Evolutionary conservation across 2,329 filamentous ascomycete genomes (phyloP).

Genomic region (Ramularia endophylla): DNA sequence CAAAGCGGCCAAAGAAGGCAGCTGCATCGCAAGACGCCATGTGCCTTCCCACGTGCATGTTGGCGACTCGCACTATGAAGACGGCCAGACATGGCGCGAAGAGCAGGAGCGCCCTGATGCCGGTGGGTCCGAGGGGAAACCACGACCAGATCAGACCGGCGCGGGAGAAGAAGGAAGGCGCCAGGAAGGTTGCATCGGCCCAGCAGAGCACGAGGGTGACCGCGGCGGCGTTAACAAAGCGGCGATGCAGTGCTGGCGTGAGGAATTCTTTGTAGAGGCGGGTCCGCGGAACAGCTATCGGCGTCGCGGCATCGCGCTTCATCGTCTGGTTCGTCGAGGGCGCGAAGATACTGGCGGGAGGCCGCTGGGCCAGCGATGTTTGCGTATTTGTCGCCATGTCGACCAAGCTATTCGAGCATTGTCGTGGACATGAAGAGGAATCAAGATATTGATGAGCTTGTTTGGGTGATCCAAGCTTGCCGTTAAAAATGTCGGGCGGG

Average conservation of each 20-base stretch:
- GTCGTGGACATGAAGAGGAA: background rate
- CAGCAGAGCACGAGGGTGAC: slow-evolving; percentile 68
- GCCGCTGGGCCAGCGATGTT: too few relatives aligned
- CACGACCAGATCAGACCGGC: slow-evolving; percentile 57
- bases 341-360: too few relatives aligned
- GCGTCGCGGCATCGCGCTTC: slow-evolving; percentile 19
- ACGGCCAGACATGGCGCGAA: slow-evolving; percentile 71
- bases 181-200: slow-evolving; percentile 60
- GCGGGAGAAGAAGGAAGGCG: slow-evolving; percentile 51
- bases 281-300: slow-evolving; percentile 36
- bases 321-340: too few relatives aligned
- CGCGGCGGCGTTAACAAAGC: slow-evolving; percentile 73
- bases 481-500: background rate
- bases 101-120: slow-evolving; percentile 67
- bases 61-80: slow-evolving; percentile 71
- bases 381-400: too few relatives aligned
- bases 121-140: slow-evolving; percentile 73
- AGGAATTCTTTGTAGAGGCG: slow-evolving; percentile 81
- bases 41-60: slow-evolving; percentile 49
- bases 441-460: background rate
- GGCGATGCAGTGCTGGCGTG: slow-evolving; percentile 78
- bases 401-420: background rate
- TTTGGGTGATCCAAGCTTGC: slow-evolving; percentile 5
- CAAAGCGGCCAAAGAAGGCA: slow-evolving; percentile 50
- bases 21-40: slow-evolving; percentile 62